These are phyloP conservation scores for Suillus occidentalis DNA, from an alignment of 768 basidiomycete genomes.

Conservation along the genomic window DNA sequence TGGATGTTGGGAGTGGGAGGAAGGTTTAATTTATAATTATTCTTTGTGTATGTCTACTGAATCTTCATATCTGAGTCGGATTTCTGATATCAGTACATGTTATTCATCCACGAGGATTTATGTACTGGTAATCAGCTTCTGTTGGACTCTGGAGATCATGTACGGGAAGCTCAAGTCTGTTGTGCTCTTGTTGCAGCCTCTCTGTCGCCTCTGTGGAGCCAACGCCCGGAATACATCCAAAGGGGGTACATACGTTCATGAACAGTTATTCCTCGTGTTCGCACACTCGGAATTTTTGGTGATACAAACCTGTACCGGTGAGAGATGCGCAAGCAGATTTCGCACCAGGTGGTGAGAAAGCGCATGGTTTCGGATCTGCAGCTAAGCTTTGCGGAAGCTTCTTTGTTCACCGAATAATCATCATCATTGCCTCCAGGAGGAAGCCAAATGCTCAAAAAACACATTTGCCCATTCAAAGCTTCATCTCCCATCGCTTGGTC, in stretches of 20 bases:
- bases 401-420: neutral
- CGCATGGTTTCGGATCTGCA: neutral
- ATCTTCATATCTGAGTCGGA: too few species aligned
- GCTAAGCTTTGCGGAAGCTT: neutral
- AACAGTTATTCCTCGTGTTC: neutral
- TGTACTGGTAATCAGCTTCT: neutral
- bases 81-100: neutral
- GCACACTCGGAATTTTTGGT: neutral
- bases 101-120: neutral
- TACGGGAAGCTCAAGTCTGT: neutral
- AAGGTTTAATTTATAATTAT: neutral
- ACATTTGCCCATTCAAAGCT: neutral
- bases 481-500: neutral
- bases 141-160: neutral
- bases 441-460: neutral
- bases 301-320: neutral
- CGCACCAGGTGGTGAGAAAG: neutral
- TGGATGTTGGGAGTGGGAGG: slow-evolving; percentile 7
- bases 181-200: neutral
- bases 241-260: too few species aligned
- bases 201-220: neutral
- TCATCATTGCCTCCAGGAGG: neutral
- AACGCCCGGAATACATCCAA: neutral
- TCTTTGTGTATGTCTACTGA: neutral
- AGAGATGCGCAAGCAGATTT: neutral